These are phyloP conservation scores for Alloteropsis semialata DNA, from an alignment of 176 grass and related monocot species.

Conservation along the genomic window DNA sequence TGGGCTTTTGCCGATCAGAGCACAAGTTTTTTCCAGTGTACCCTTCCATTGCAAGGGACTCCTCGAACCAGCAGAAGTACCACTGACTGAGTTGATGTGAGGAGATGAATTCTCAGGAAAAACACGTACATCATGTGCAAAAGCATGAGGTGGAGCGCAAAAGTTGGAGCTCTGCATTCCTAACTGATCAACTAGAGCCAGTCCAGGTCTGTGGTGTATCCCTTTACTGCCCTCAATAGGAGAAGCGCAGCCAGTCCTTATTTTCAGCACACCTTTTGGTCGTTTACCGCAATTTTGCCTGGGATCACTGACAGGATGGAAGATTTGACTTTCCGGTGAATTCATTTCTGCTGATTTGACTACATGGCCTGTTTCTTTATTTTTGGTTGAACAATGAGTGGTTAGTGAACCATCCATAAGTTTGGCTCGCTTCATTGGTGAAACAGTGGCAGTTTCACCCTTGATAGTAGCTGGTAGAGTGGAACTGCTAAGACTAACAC, in stretches of 20 bases:
- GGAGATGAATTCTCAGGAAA: conserved; percentile 33
- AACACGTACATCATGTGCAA: conserved; percentile 26
- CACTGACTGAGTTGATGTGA: conserved; percentile 32
- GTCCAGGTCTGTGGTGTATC: conserved; percentile 24
- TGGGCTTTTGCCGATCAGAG: conserved; percentile 34
- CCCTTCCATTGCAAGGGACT: conserved; percentile 9
- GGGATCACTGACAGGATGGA: not conserved
- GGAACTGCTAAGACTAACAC: conserved; percentile 44
- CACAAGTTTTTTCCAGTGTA: conserved; percentile 1
- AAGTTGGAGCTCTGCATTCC: conserved; percentile 27
- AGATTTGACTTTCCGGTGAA: conserved; percentile 29
- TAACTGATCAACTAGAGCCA: conserved; percentile 27
- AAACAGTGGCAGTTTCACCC: conserved; percentile 11
- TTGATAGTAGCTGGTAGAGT: conserved; percentile 17
- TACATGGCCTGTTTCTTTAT: conserved; percentile 33
- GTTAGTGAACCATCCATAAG: conserved; percentile 28
- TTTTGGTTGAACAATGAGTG: conserved; percentile 25
- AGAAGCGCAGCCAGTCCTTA: conserved; percentile 42
- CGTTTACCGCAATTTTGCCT: conserved; percentile 24
- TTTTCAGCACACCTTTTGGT: conserved; percentile 72
- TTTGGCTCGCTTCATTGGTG: conserved; percentile 45
- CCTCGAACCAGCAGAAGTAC: conserved; percentile 8
- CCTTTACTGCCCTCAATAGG: conserved; percentile 16
- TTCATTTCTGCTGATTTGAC: conserved; percentile 41
- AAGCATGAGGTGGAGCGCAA: conserved; percentile 34